These are phyloP conservation scores for Rubia balearica DNA, from an alignment of 305 asterid species.

Conservation along the genomic window DNA sequence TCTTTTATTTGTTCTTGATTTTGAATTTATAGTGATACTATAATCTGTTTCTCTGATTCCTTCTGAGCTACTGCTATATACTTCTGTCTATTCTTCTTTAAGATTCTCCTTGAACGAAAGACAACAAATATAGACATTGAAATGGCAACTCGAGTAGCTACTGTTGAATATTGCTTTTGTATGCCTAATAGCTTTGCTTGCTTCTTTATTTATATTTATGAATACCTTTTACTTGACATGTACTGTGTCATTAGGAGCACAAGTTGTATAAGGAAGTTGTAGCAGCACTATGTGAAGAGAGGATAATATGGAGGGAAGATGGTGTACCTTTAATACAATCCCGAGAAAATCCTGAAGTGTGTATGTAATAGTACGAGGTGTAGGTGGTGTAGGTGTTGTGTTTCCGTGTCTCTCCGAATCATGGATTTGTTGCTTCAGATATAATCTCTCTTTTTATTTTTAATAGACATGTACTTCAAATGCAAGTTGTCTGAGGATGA, in stretches of 20 bases:
- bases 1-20: neutral
- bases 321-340: constrained; percentile 10
- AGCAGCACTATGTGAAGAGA: constrained; percentile 11
- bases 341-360: constrained; percentile 6
- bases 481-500: constrained; percentile 36
- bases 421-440: constrained; percentile 32
- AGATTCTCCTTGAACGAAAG: neutral
- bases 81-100: neutral
- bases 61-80: neutral
- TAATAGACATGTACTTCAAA: constrained; percentile 21
- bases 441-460: constrained; percentile 28
- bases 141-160: neutral
- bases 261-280: constrained; percentile 1
- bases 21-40: constrained; percentile 1
- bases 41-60: neutral
- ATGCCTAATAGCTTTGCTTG: neutral
- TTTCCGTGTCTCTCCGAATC: constrained; percentile 22
- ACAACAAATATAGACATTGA: neutral
- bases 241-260: constrained; percentile 14
- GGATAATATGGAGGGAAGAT: constrained; percentile 7
- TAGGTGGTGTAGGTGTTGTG: neutral
- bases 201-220: neutral
- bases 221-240: neutral
- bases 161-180: neutral
- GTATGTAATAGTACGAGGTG: constrained; percentile 3